Conservation (phyloP, 305 asterid genomes). For the Solanum chacoense region DNA sequence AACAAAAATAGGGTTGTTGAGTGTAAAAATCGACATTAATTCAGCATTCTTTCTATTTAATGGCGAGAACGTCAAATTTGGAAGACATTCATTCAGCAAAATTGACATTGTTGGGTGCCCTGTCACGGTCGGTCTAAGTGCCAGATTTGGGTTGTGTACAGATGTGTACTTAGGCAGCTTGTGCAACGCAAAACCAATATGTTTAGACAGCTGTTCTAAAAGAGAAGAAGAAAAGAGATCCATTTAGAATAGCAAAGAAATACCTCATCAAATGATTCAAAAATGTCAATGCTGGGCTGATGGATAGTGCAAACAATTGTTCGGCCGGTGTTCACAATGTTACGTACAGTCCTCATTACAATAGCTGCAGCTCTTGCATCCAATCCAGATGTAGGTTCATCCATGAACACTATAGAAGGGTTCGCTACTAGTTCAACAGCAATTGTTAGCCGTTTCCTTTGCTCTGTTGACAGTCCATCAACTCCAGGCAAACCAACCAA, state of each 20-base stretch:
- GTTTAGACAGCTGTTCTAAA: background rate
- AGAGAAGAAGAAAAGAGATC: background rate
- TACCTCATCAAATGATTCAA: constrained; percentile 97
- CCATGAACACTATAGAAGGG: constrained; percentile 93
- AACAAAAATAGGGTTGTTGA: background rate
- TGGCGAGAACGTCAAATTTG: background rate
- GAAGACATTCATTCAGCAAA: background rate
- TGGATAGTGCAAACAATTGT: constrained; percentile 97
- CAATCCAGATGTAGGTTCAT: constrained; percentile 96
- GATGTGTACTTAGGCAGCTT: background rate
- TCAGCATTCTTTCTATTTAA: background rate
- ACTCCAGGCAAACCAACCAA: constrained; percentile 93
- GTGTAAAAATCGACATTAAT: background rate
- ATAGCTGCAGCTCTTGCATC: constrained; percentile 98
- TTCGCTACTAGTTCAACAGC: constrained; percentile 96
- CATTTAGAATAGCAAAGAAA: constrained; percentile 10
- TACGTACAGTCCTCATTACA: constrained; percentile 97
- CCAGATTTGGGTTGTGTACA: background rate
- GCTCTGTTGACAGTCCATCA: constrained; percentile 92
- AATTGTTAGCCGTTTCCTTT: constrained; percentile 88
- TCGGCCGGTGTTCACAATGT: constrained; percentile 90
- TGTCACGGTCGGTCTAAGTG: background rate
- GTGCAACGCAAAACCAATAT: background rate
- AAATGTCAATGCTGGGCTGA: constrained; percentile 96
- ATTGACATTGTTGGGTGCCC: background rate